Conservation (phyloP, 371 early-diverging fungal genomes). For the Nematocida ironsii region DNA sequence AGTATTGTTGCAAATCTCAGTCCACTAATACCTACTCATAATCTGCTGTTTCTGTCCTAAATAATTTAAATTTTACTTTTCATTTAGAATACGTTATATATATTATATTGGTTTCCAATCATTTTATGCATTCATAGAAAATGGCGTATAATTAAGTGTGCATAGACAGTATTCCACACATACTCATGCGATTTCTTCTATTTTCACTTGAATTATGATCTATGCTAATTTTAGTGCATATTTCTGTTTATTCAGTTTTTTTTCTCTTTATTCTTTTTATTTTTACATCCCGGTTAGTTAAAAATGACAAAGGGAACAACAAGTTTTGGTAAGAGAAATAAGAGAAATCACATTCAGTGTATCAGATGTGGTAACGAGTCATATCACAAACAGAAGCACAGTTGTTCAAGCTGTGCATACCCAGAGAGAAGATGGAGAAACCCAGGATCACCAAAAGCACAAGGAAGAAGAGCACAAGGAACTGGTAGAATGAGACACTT, state of each 20-base stretch:
- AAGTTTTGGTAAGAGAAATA: constrained; percentile 98
- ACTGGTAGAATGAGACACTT: constrained; percentile 94
- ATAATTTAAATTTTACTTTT: too few species aligned
- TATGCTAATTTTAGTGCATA: neutral
- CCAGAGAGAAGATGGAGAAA: constrained; percentile 91
- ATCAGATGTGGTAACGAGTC: constrained; percentile 91
- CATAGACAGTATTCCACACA: too few species aligned
- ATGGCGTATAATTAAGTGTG: too few species aligned
- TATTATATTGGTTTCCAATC: too few species aligned
- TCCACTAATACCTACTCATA: too few species aligned
- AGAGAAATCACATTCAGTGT: constrained; percentile 96
- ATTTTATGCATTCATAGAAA: too few species aligned
- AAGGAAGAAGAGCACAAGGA: constrained; percentile 92
- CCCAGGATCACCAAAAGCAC: constrained; percentile 85
- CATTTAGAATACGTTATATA: too few species aligned
- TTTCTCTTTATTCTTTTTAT: constrained; percentile 12
- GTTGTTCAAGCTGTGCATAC: constrained; percentile 96
- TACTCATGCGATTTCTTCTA: neutral
- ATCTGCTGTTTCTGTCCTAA: too few species aligned
- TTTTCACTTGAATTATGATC: neutral
- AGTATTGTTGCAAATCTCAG: too few species aligned
- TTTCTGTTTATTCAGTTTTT: constrained; percentile 32
- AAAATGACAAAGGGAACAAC: constrained; percentile 84
- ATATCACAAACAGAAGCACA: constrained; percentile 98
- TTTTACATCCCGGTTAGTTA: constrained; percentile 11